Evolutionary conservation across 768 basidiomycete genomes (phyloP).

Genomic region (Candolleomyces efflorescens): DNA sequence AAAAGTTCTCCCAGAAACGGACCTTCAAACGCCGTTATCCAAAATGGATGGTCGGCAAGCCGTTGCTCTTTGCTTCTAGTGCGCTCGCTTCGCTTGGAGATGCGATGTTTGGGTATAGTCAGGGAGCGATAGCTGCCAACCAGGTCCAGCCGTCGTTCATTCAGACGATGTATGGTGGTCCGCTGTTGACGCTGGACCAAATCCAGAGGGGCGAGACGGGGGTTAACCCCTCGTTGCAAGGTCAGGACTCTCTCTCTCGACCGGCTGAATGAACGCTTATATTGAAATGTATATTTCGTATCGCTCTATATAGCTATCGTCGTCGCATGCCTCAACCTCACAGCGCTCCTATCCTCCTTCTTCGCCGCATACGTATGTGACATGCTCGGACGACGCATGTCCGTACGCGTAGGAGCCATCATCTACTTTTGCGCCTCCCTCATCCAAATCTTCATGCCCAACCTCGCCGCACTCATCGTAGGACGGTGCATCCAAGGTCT

Average conservation of each 20-base stretch:
- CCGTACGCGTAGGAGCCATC: slow-evolving; percentile 45
- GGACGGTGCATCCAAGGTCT: slow-evolving; percentile 45
- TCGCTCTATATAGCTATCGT: slow-evolving; percentile 46
- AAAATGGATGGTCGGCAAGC: slow-evolving; percentile 47
- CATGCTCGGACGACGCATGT: slow-evolving; percentile 44
- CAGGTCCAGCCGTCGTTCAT: slow-evolving; percentile 53
- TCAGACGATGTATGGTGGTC: slow-evolving; percentile 39
- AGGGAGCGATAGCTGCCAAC: slow-evolving; percentile 47
- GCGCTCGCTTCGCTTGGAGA: slow-evolving; percentile 53
- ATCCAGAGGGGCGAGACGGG: slow-evolving; percentile 39
- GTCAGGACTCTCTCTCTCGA: slow-evolving; percentile 23
- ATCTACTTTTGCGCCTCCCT: slow-evolving; percentile 47
- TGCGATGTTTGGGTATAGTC: slow-evolving; percentile 53
- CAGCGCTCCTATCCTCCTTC: slow-evolving; percentile 43
- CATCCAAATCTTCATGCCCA: slow-evolving; percentile 46
- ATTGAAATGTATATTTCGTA: too few species aligned
- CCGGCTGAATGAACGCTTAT: neutral
- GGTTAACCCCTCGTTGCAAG: slow-evolving; percentile 42
- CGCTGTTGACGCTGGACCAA: slow-evolving; percentile 38
- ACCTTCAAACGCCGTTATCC: slow-evolving; percentile 45
- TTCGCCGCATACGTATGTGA: slow-evolving; percentile 48
- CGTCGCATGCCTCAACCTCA: slow-evolving; percentile 46
- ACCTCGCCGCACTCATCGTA: slow-evolving; percentile 33
- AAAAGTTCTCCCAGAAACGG: slow-evolving; percentile 1
- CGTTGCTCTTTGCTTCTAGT: slow-evolving; percentile 46